These are phyloP conservation scores for Aspergillus conjunctus DNA, from an alignment of 495 filamentous ascomycete genomes.

Conservation along the genomic window DNA sequence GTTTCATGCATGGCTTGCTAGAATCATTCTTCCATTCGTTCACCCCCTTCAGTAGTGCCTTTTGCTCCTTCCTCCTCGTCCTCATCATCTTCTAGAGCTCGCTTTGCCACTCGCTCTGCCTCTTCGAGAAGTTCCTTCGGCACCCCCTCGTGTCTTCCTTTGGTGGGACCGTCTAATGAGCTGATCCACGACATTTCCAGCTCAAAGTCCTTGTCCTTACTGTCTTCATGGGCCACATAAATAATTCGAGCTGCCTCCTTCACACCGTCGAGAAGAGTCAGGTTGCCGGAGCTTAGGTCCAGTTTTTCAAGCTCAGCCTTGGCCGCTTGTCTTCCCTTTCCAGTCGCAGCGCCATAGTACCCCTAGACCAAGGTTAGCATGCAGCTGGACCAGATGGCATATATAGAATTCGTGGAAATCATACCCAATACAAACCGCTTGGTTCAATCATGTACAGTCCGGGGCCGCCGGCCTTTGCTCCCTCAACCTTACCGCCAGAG, in stretches of 20 bases:
- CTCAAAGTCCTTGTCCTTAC: conserved; percentile 98
- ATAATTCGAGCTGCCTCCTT: conserved; percentile 97
- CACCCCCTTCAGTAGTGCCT: conserved; percentile 45
- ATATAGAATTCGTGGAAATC: conserved; percentile 16
- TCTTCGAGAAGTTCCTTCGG: conserved; percentile 86
- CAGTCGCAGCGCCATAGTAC: conserved; percentile 96
- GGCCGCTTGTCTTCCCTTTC: conserved; percentile 92
- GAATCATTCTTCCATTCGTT: conserved; percentile 76
- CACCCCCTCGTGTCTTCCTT: conserved; percentile 87
- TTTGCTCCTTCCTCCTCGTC: conserved; percentile 69
- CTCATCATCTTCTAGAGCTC: conserved; percentile 69
- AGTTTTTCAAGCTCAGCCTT: conserved; percentile 98
- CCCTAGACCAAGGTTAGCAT: conserved; percentile 54
- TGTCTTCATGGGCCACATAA: conserved; percentile 94
- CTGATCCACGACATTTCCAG: conserved; percentile 99
- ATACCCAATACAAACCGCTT: conserved; percentile 90
- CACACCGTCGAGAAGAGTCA: conserved; percentile 84
- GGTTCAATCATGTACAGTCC: conserved; percentile 98
- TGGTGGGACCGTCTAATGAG: conserved; percentile 76
- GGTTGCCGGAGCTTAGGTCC: conserved; percentile 71
- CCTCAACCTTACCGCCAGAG: conserved; percentile 75
- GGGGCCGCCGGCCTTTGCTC: conserved; percentile 80
- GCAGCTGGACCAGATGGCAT: background rate
- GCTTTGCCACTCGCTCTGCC: conserved; percentile 84
- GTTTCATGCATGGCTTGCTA: conserved; percentile 18